Conservation (phyloP, 345 rosid species). For the Zanthoxylum bungeanum region DNA sequence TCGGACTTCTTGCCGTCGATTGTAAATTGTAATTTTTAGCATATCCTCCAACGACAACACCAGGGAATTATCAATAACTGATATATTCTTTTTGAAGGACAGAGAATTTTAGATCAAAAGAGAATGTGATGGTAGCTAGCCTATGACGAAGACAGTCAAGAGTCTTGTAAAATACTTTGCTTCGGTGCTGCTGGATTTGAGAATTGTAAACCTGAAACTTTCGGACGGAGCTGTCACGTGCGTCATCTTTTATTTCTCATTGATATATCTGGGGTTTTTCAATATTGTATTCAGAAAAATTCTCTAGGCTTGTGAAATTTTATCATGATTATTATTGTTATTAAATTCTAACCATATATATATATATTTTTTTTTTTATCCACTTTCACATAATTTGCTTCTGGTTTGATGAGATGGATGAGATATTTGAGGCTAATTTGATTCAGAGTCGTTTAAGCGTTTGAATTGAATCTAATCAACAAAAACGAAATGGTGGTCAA, state of each 20-base stretch:
- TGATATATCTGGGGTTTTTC: conserved; percentile 26
- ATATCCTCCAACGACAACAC: conserved; percentile 11
- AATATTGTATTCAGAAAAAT: conserved; percentile 22
- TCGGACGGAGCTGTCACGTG: conserved; percentile 18
- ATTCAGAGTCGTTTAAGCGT: too few species aligned
- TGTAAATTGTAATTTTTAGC: conserved; percentile 10
- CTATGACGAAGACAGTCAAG: background rate
- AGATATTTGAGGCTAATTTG: too few species aligned
- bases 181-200: conserved; percentile 15
- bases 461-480: too few species aligned
- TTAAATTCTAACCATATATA: conserved; percentile 37
- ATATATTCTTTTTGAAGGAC: conserved; percentile 38
- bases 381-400: conserved; percentile 7
- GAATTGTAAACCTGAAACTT: conserved; percentile 2
- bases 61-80: too few species aligned
- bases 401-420: too few species aligned
- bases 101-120: conserved; percentile 30
- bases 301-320: conserved; percentile 22
- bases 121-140: conserved; percentile 13
- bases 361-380: conserved; percentile 28
- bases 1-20: conserved; percentile 12
- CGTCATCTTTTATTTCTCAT: conserved; percentile 33
- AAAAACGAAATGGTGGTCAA: too few species aligned
- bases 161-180: conserved; percentile 9
- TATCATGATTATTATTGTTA: conserved; percentile 28